Percentiles rank a stretch among this genome's conserved stretches.
Conservation (phyloP, 2,329 filamentous ascomycete genomes). For the Cladosporium sp. region DNA sequence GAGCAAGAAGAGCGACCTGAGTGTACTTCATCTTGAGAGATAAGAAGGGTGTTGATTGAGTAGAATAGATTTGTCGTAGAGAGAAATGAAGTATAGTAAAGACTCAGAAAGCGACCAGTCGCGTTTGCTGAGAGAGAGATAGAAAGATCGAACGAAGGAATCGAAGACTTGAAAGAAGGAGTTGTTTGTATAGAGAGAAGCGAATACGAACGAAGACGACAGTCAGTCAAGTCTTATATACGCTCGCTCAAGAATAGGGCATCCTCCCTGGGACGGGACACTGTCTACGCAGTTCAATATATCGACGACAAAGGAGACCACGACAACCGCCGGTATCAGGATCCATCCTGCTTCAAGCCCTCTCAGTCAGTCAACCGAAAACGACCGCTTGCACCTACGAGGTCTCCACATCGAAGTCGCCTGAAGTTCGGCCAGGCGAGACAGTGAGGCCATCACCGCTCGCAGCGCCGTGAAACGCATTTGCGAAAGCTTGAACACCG, state of each 20-base stretch:
- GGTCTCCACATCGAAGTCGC: background rate
- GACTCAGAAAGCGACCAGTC: constrained; percentile 14
- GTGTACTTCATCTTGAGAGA: constrained; percentile 21
- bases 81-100: background rate
- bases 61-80: background rate
- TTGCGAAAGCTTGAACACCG: background rate
- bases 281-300: background rate
- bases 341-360: background rate
- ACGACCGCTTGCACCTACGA: background rate
- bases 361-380: background rate
- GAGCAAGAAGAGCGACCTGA: constrained; percentile 13
- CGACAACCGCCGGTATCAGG: background rate
- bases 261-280: background rate
- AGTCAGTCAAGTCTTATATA: background rate
- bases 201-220: background rate
- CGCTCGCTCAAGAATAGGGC: background rate
- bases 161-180: background rate
- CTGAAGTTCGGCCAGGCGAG: background rate
- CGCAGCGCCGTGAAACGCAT: background rate
- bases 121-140: constrained; percentile 14
- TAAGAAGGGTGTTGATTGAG: background rate
- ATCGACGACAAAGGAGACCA: background rate
- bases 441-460: background rate
- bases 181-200: background rate
- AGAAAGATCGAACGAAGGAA: constrained; percentile 1